phyloP scores from a whole-genome alignment of 176 grass and related monocot species.

The Ensete ventricosum region DNA sequence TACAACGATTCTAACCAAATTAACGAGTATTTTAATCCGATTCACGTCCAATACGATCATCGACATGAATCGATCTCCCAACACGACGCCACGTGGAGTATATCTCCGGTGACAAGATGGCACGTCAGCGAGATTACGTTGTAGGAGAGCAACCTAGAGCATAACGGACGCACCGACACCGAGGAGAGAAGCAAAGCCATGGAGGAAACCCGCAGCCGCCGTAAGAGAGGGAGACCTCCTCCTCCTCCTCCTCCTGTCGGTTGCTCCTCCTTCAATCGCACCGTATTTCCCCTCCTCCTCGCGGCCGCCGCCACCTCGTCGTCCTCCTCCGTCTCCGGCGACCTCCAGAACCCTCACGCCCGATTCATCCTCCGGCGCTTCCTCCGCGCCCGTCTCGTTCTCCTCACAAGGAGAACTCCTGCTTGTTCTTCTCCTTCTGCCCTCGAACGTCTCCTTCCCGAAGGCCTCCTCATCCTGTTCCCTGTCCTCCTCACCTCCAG shows the following conservation, averaged over 20 bases:
- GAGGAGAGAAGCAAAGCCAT: neutral
- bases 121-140: too few species aligned
- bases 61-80: too few species aligned
- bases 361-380: slow-evolving; percentile 4
- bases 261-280: slow-evolving; percentile 5
- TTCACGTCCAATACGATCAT: too few species aligned
- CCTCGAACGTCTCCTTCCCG: neutral
- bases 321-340: slow-evolving; percentile 3
- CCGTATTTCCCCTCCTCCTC: slow-evolving; percentile 18
- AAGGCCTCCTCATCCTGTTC: slow-evolving; percentile 1
- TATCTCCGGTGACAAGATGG: too few species aligned
- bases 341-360: neutral
- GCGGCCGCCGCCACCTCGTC: slow-evolving; percentile 29
- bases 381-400: slow-evolving; percentile 4
- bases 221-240: neutral
- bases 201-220: neutral
- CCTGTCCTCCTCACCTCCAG: slow-evolving; percentile 18
- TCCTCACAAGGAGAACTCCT: neutral
- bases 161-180: neutral
- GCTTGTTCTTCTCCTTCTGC: neutral
- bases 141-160: too few species aligned
- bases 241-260: neutral
- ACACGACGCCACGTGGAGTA: too few species aligned
- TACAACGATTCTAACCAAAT: too few species aligned
- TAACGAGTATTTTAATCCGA: too few species aligned